Base-by-base conservation (phyloP, 345 rosid species). In the Clausena lansium region DNA sequence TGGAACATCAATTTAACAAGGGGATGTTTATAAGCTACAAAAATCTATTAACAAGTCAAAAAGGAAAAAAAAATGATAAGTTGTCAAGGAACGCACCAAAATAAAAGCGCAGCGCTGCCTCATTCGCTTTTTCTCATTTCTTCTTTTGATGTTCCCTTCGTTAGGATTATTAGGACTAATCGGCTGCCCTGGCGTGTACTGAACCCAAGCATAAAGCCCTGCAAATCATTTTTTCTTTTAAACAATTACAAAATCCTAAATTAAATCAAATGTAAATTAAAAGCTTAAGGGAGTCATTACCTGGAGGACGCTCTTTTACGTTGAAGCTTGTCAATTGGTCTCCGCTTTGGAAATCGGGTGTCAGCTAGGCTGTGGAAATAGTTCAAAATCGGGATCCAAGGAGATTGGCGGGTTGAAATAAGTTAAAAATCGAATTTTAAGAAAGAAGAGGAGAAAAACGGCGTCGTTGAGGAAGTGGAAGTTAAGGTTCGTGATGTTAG, bases 71-170 rank as follows among this genome's bases (percentile, higher is more conserved):
- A 28, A 6, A 36, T 33, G 5, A 33, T 36, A 36, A 36, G 39
- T 41, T 41, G 50, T 9, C 2, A 41, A 9, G 9, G 50, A 41
- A 41, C 50, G 50, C 61, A 91, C 96, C 97, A 81, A 64, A 77
- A 88, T 87, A 78, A 93, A 93, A 3, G 89, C 93, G 3, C 88
- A 88, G 7, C 88, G 90, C 71, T 59, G 91, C 81, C 86, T 88
- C 20, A 86, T 87, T 22, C 98, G 91, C 87, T 93, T 91, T 85
- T 90, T 93, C 75, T 87, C 90, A 35, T 95, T 93, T 89, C 98
- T 89, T 82, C 90, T 77, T 83, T 90, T 95, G 32, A 89, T 70
- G 76, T 93, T 93, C 28, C 97, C 98, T 82, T 91, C 84, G 39
- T 93, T 95, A 11, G 98, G 98, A 61, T 88, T 89, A 83, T 85